These are phyloP conservation scores for Arctium minus DNA, from an alignment of 129 eudicot species.

Conservation along the genomic window DNA sequence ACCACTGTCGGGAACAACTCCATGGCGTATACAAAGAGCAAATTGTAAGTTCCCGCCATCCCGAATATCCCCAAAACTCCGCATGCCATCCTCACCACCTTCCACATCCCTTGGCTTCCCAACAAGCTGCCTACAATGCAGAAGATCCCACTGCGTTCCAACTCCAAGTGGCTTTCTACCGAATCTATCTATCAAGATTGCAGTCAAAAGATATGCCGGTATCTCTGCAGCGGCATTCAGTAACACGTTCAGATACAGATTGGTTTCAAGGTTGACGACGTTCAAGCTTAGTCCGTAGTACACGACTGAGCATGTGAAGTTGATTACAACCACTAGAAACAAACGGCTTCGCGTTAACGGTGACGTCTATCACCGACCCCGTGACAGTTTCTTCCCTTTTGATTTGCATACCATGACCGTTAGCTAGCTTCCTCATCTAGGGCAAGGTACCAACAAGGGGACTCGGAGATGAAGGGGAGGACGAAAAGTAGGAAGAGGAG, in stretches of 20 bases:
- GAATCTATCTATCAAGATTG: constrained; percentile 51
- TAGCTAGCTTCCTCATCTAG: constrained; percentile 47
- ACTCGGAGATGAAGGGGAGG: constrained; percentile 78
- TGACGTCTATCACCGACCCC: constrained; percentile 58
- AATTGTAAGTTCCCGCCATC: constrained; percentile 80
- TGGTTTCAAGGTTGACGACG: constrained; percentile 74
- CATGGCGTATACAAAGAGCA: constrained; percentile 65
- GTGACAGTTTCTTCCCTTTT: constrained; percentile 25
- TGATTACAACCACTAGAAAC: constrained; percentile 49
- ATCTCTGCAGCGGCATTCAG: constrained; percentile 70
- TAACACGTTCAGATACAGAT: constrained; percentile 63
- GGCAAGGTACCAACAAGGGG: constrained; percentile 85
- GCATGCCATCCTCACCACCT: constrained; percentile 49
- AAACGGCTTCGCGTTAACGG: constrained; percentile 57
- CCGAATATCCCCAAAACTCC: constrained; percentile 86
- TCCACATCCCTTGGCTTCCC: constrained; percentile 45
- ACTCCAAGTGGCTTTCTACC: constrained; percentile 83
- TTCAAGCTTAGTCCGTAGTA: constrained; percentile 82
- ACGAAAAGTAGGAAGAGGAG: constrained; percentile 49
- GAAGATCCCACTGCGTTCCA: constrained; percentile 65
- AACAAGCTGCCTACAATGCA: constrained; percentile 53
- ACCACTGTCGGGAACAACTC: constrained; percentile 94
- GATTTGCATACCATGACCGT: not conserved
- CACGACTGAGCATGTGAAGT: constrained; percentile 59
- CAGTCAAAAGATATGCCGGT: constrained; percentile 75